A percentile compares a stretch with the other conserved stretches of the same genome.
Evolutionary conservation across 352 stramenopile species (phyloP).

Genomic region (Thraustochytrium sp.): DNA sequence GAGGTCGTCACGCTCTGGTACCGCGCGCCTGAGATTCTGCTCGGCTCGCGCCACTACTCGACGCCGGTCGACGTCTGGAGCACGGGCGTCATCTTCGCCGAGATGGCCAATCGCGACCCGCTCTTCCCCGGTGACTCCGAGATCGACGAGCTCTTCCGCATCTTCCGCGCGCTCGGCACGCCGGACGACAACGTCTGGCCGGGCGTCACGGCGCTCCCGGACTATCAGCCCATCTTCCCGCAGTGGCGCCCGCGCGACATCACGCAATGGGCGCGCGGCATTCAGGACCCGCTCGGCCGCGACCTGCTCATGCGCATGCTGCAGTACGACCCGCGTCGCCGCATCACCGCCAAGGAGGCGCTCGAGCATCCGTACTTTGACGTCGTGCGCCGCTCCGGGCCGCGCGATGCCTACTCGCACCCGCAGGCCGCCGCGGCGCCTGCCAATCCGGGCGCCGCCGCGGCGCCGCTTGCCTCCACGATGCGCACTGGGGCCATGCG

Average conservation of each 20-base stretch:
- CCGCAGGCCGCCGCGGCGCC: not conserved
- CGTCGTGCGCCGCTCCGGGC: not conserved
- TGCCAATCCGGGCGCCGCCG: no score
- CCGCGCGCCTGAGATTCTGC: conserved; percentile 81
- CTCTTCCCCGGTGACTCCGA: conserved; percentile 89
- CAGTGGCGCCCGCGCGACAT: conserved; percentile 85
- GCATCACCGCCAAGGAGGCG: conserved; percentile 85
- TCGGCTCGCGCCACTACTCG: conserved; percentile 73
- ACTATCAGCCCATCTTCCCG: conserved; percentile 96
- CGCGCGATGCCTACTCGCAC: not conserved
- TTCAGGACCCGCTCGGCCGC: conserved; percentile 55
- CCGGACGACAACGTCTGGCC: conserved; percentile 89
- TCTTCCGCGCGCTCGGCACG: conserved; percentile 94
- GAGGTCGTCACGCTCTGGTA: conserved; percentile 90
- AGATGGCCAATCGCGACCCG: conserved; percentile 55
- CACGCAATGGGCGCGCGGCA: conserved; percentile 58
- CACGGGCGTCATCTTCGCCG: conserved; percentile 93
- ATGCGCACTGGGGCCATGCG: no score
- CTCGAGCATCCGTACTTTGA: conserved; percentile 94
- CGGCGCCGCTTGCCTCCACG: no score
- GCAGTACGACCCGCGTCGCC: conserved; percentile 71
- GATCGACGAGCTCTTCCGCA: conserved; percentile 98
- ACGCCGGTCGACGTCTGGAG: conserved; percentile 87
- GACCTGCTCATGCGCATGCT: conserved; percentile 76
- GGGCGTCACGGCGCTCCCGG: conserved; percentile 86